phyloP scores from a whole-genome alignment of 345 rosid genomes.

The Alliaria petiolata region DNA sequence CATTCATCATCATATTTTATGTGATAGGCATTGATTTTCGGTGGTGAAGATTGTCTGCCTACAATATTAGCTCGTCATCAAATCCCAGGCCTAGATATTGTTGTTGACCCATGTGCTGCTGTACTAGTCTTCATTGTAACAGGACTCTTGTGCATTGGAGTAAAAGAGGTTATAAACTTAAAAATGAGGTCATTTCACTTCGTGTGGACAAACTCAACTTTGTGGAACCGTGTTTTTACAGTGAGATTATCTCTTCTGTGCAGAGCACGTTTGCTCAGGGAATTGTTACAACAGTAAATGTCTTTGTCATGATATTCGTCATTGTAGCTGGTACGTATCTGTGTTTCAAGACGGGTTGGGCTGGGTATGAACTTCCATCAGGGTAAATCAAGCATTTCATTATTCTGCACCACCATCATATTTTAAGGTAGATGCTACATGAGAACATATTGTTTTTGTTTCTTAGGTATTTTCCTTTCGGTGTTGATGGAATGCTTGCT shows the following conservation, averaged over 20 bases:
- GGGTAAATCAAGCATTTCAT: conserved; percentile 52
- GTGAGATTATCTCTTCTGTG: conserved; percentile 9
- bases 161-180: conserved; percentile 71
- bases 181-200: not conserved
- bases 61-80: conserved; percentile 66
- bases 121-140: conserved; percentile 70
- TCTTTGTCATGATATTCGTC: conserved; percentile 81
- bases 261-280: conserved; percentile 89
- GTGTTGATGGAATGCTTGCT: conserved; percentile 94
- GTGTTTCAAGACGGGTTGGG: conserved; percentile 86
- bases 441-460: not conserved
- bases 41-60: conserved; percentile 76
- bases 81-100: conserved; percentile 76
- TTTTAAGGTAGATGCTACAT: conserved; percentile 4
- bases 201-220: not conserved
- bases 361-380: conserved; percentile 80
- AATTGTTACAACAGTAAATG: conserved; percentile 68
- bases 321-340: conserved; percentile 74
- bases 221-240: not conserved
- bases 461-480: conserved; percentile 79
- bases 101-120: conserved; percentile 93
- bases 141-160: conserved; percentile 85
- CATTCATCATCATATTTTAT: not conserved
- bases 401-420: not conserved
- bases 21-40: conserved; percentile 77